Evolutionary conservation across 768 basidiomycete species (phyloP), one percentile per base, ranked within the genome.

Genomic region (Cubamyces lactineus): DNA sequence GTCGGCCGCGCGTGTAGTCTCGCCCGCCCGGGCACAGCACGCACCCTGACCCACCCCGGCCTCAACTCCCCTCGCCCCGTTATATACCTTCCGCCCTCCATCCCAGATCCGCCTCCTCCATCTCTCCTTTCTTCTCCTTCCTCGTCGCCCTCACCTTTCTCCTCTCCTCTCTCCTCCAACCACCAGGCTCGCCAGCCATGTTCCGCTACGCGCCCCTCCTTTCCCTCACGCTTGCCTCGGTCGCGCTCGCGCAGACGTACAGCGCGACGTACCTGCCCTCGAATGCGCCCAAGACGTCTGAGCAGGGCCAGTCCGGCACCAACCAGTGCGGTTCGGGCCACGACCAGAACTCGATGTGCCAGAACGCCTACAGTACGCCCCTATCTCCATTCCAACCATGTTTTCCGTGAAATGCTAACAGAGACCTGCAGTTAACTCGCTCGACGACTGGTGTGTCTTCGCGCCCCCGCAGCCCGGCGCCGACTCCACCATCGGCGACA

Each of bases 261-360:
- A 75, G 74, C 62, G 79, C 82, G 39, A 78, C 80, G 28, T 84
- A 80, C 64, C 76, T 82, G 34, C 84, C 81, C 49, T 78, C 78
- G 16, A 81, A 80, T 60, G 74, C 76, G 3, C 82, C 84, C 19
- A 69, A 75, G 46, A 75, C 78, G 16, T 77, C 81, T 15, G 82
- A 89, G 69, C 68, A 79, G 45, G 88, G 86, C 26, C 89, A 88
- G 72, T 59, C 78, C 8, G 87, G 86, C 16, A 86, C 85, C 15
- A 87, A 90, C 71, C 74, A 80, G 58, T 94, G 91, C 71, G 86
- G 86, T 9, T 79, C 81, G 3, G 75, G 71, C 17, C 72, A 77
- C 52, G 83, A 78, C 70, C 86, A 85, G 72, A 78, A 74, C 4
- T 87, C 86, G 3, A 72, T 74, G 58, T 93, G 91, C 74, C 91